Conservation (phyloP, 441 rosid genomes). For the Lepidium campestre region DNA sequence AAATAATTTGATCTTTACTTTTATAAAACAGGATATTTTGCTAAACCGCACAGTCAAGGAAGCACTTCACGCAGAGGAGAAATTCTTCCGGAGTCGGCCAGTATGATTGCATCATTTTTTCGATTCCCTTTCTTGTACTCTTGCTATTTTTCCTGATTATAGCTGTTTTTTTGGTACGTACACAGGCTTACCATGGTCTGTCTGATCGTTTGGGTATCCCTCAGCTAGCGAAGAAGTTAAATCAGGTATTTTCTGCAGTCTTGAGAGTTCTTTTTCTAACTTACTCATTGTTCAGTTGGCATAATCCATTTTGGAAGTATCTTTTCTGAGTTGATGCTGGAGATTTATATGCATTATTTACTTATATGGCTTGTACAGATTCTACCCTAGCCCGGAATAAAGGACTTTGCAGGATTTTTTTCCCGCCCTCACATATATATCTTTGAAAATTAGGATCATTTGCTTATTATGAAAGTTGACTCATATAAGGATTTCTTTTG, state of each 20-base stretch:
- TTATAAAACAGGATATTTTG: conserved; percentile 42
- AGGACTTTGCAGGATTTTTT: background rate
- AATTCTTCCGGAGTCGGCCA: conserved; percentile 44
- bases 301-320: background rate
- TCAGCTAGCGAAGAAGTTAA: conserved; percentile 61
- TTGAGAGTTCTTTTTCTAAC: background rate
- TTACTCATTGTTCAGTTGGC: background rate
- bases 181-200: conserved; percentile 53
- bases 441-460: background rate
- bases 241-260: conserved; percentile 39
- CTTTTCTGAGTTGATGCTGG: background rate
- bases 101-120: conserved; percentile 26
- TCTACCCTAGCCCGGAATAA: background rate
- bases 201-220: conserved; percentile 56
- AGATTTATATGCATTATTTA: background rate
- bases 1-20: background rate
- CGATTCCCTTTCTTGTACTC: background rate
- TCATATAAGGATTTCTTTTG: background rate
- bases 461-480: background rate
- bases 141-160: background rate
- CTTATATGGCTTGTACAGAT: background rate
- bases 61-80: conserved; percentile 46
- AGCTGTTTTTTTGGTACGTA: background rate
- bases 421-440: background rate
- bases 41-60: conserved; percentile 49